These are phyloP conservation scores for Diphasiastrum complanatum DNA, from an alignment of 83 land plant genomes.

Conservation along the genomic window DNA sequence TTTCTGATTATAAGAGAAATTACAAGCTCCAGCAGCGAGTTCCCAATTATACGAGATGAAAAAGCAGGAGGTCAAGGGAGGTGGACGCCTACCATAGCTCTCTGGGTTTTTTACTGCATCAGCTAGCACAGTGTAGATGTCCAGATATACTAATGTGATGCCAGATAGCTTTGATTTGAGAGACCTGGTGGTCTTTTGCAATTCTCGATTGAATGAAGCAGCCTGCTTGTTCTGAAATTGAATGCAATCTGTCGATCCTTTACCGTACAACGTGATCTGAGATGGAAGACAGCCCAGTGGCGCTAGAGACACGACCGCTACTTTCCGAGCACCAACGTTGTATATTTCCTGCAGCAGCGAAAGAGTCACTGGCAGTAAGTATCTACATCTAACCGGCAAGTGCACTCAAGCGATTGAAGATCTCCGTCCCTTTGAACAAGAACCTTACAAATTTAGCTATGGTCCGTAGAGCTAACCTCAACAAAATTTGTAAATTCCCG, in stretches of 20 bases:
- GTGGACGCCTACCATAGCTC: neutral
- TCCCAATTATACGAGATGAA: too few species aligned
- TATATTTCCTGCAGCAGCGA: constrained; percentile 19
- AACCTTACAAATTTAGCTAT: too few species aligned
- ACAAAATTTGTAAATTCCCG: too few species aligned
- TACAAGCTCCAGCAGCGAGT: neutral
- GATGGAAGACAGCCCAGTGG: constrained; percentile 22
- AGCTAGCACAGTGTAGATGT: neutral
- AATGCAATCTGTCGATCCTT: neutral
- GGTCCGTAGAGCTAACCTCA: too few species aligned
- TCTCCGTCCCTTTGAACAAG: too few species aligned
- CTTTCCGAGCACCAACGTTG: constrained; percentile 11
- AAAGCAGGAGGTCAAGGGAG: too few species aligned
- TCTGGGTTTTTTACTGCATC: neutral
- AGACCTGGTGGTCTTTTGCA: neutral
- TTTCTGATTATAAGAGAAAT: too few species aligned
- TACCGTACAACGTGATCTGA: constrained; percentile 4
- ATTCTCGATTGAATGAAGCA: neutral
- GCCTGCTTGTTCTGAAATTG: constrained; percentile 1
- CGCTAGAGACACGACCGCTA: neutral
- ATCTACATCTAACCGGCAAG: too few species aligned
- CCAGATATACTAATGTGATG: neutral
- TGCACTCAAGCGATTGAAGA: too few species aligned
- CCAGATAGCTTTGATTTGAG: neutral
- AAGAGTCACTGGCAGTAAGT: too few species aligned